These are phyloP conservation scores for Vitis hybrid DNA, from an alignment of 177 flowering plant genomes.

Conservation along the genomic window DNA sequence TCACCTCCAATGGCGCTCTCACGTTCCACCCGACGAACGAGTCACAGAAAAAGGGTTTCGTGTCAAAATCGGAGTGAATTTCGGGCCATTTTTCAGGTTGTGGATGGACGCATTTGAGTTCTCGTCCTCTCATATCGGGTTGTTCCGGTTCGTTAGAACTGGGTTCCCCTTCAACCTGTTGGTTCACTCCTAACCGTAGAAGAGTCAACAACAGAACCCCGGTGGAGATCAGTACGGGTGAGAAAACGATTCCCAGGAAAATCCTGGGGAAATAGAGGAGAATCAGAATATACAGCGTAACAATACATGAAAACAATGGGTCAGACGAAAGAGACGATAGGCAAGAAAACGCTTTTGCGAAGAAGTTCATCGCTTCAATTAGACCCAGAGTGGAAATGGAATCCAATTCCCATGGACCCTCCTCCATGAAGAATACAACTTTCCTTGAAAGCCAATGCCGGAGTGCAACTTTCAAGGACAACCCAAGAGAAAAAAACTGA, in stretches of 20 bases:
- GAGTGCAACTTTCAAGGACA: background rate
- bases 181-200: conserved; percentile 45
- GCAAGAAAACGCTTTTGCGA: conserved; percentile 8
- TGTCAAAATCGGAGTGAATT: conserved; percentile 6
- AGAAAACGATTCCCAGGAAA: conserved; percentile 35
- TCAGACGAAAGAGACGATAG: conserved; percentile 24
- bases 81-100: conserved; percentile 13
- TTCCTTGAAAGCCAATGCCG: background rate
- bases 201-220: conserved; percentile 43
- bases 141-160: background rate
- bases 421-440: conserved; percentile 13
- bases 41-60: conserved; percentile 21
- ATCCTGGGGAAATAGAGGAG: conserved; percentile 58
- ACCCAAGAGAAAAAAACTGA: background rate
- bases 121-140: background rate
- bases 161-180: conserved; percentile 15
- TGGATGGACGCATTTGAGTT: conserved; percentile 15
- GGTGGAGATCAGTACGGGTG: conserved; percentile 55
- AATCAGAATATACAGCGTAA: conserved; percentile 47
- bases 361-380: conserved; percentile 10
- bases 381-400: conserved; percentile 8
- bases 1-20: conserved; percentile 73
- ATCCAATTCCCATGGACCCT: conserved; percentile 11
- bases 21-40: conserved; percentile 61
- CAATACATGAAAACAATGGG: conserved; percentile 57